phyloP scores from a whole-genome alignment of 2,329 filamentous ascomycete species.

The Eutypa lata region DNA sequence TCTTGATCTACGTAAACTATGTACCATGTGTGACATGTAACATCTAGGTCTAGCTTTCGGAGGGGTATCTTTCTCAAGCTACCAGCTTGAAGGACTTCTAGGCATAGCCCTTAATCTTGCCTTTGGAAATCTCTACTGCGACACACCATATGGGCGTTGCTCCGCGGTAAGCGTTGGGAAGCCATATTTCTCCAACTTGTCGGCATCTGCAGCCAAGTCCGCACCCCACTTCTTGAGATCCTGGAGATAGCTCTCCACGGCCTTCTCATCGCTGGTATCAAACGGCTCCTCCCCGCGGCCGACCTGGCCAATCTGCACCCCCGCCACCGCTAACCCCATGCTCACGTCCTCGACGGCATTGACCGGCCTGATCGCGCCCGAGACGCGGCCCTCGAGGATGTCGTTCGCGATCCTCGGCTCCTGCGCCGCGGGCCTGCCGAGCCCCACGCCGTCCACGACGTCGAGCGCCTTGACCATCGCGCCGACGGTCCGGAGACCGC shows the following conservation, averaged over 20 bases:
- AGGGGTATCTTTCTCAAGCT: no score
- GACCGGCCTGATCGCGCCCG: conserved; percentile 44
- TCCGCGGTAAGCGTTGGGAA: conserved; percentile 17
- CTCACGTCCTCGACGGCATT: conserved; percentile 46
- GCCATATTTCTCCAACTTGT: conserved; percentile 24
- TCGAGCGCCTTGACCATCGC: conserved; percentile 48
- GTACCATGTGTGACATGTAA: no score
- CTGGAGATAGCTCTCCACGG: conserved; percentile 14
- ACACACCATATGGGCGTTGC: no score
- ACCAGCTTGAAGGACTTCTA: no score
- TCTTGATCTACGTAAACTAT: no score
- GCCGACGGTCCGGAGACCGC: conserved; percentile 55
- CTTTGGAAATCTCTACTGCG: no score
- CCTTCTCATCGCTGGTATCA: conserved; percentile 17
- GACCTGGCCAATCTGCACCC: conserved; percentile 42
- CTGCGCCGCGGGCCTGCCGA: not conserved
- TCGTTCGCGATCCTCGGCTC: not conserved
- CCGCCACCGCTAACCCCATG: conserved; percentile 39
- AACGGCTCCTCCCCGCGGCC: conserved; percentile 23
- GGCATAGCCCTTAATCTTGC: no score
- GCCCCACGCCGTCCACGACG: conserved; percentile 40
- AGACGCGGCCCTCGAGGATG: conserved; percentile 42
- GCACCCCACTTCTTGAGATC: conserved; percentile 21
- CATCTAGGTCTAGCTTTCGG: no score
- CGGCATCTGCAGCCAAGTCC: conserved; percentile 21